phyloP scores from a whole-genome alignment of 352 stramenopile genomes.

The Globisporangium emineosum region DNA sequence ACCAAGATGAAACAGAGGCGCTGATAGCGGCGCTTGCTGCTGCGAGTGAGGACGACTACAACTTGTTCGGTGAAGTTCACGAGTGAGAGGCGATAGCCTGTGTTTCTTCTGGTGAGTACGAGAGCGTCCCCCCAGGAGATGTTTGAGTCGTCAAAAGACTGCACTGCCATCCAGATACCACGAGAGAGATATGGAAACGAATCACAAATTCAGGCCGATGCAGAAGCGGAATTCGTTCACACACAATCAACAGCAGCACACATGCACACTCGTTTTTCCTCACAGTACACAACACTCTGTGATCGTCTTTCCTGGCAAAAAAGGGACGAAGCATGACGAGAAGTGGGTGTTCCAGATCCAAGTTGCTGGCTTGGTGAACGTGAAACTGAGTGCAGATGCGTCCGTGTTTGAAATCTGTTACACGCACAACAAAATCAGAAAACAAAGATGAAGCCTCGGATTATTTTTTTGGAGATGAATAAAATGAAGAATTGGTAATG shows the following conservation, averaged over 20 bases:
- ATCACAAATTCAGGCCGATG: neutral
- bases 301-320: no score
- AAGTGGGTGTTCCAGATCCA: neutral
- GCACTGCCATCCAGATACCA: neutral
- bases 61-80: conserved; percentile 10
- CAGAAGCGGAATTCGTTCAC: no score
- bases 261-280: neutral
- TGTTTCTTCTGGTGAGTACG: neutral
- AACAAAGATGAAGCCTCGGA: no score
- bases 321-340: no score
- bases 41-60: conserved; percentile 13
- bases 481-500: neutral
- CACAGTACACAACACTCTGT: no score
- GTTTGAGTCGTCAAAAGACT: neutral
- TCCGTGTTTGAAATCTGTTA: neutral
- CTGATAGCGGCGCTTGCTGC: conserved; percentile 13
- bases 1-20: conserved; percentile 12
- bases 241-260: neutral
- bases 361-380: neutral
- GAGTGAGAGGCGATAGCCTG: neutral
- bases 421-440: neutral
- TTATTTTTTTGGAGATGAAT: neutral
- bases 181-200: neutral
- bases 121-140: neutral
- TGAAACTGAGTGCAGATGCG: neutral